phyloP scores from a whole-genome alignment of 2,329 filamentous ascomycete species.

The Aspergillus niger region DNA sequence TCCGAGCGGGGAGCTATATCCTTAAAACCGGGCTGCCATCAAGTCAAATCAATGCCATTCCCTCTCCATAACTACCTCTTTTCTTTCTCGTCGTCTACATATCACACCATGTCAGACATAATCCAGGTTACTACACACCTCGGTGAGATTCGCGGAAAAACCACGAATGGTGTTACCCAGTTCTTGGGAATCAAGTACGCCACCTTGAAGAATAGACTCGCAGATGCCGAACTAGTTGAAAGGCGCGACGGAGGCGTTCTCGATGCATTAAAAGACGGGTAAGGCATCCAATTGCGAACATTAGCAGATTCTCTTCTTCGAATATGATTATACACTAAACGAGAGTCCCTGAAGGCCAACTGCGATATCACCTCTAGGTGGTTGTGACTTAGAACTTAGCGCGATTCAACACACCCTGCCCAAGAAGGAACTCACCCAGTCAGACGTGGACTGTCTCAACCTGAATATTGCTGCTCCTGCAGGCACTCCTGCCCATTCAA shows the following conservation, averaged over 20 bases:
- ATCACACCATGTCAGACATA: slow-evolving; percentile 8
- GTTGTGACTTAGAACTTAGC: slow-evolving; percentile 49
- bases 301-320: no score
- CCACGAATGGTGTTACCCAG: slow-evolving; percentile 31
- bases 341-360: slow-evolving; percentile 33
- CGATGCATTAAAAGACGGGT: slow-evolving; percentile 43
- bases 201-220: slow-evolving; percentile 35
- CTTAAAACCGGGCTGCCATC: neutral
- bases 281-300: neutral
- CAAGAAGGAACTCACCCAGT: slow-evolving; percentile 40
- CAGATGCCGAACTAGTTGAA: slow-evolving; percentile 36
- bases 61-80: neutral
- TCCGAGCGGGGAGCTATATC: neutral
- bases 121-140: slow-evolving; percentile 29
- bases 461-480: slow-evolving; percentile 54
- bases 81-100: no score
- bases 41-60: neutral
- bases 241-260: slow-evolving; percentile 26
- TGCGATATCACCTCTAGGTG: slow-evolving; percentile 42
- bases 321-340: neutral
- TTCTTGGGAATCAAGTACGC: slow-evolving; percentile 45
- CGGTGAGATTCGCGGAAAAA: slow-evolving; percentile 32
- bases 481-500: slow-evolving; percentile 24
- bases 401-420: slow-evolving; percentile 54
- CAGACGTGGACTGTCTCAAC: slow-evolving; percentile 54